Evolutionary conservation across 805 yeast genomes (phyloP), one percentile per base, ranked within the genome.

Genomic region (Priceomyces haplophilus): DNA sequence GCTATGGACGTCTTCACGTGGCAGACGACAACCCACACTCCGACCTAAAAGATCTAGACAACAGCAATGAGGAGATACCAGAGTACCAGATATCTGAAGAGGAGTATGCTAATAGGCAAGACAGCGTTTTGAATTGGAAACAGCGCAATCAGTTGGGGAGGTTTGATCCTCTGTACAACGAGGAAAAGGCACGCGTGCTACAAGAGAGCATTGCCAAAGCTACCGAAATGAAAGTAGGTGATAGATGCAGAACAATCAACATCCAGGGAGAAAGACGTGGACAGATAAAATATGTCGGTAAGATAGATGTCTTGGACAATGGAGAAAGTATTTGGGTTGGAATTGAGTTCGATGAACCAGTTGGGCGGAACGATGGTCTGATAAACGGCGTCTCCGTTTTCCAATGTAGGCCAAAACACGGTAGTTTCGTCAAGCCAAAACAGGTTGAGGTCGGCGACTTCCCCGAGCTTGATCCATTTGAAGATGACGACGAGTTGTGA

Each of bases 291-390:
- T 91, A 65, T 54, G 65, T 89, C 11, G 98, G 98, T 2, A 64
- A 62, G 31, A 79, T 91, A 1, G 70, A 78, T 0, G 80, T 75
- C 31, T 76, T 89, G 38, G 82, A 79, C 37, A 58, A 58, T 11
- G 74, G 70, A 2, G 75, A 68, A 27, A 51, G 52, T 15, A 50
- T 63, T 1, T 91, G 97, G 97, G 75, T 86, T 23, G 98, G 97
- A 0, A 76, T 91, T 3, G 86, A 83, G 52, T 81, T 89, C 42
- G 93, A 86, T 52, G 88, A 85, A 51, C 91, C 97, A 0, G 75
- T 77, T 6, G 98, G 98, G 4, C 88, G 85, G 59, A 88, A 90
- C 55, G 79, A 88, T 55, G 98, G 98, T 0, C 64, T 79, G 16
- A 66, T 88, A 31, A 78, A 80, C 27, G 89, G 87, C 0, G 58